Evolutionary conservation across 2,329 filamentous ascomycete genomes (phyloP).

Genomic region (Aspergillus sojae): DNA sequence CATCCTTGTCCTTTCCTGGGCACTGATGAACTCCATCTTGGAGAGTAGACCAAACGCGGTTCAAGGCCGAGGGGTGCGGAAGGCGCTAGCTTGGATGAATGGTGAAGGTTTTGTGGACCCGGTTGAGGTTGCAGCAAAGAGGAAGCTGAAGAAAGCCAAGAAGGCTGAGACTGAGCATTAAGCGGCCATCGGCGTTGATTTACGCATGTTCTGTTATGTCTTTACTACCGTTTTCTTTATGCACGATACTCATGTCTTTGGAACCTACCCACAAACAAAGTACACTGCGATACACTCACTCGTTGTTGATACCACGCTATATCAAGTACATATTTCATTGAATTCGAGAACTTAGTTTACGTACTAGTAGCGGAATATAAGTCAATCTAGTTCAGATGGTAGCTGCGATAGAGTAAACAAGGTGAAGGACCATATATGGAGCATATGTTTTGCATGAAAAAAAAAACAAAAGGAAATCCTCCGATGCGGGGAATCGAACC

Average conservation of each 20-base stretch:
- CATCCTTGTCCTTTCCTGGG: slow-evolving; percentile 78
- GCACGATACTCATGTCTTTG: neutral
- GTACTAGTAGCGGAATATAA: neutral
- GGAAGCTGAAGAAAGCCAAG: slow-evolving; percentile 34
- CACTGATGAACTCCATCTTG: slow-evolving; percentile 75
- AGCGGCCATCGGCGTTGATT: neutral
- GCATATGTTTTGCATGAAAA: neutral
- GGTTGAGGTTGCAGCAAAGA: slow-evolving; percentile 50
- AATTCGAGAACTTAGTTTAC: too few relatives aligned
- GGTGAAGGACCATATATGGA: neutral
- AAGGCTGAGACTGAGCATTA: slow-evolving; percentile 7
- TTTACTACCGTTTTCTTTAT: neutral
- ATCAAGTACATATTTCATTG: neutral
- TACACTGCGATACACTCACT: neutral
- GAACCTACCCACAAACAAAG: neutral
- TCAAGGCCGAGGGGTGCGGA: slow-evolving; percentile 67
- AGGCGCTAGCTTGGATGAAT: slow-evolving; percentile 71
- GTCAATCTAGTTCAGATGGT: neutral
- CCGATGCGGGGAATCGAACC: slow-evolving; percentile 20
- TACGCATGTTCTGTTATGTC: neutral
- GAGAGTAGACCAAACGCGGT: slow-evolving; percentile 71
- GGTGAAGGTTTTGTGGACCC: slow-evolving; percentile 78
- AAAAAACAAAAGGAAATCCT: slow-evolving; percentile 1
- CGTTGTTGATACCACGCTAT: neutral
- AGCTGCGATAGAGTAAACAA: too few relatives aligned